These are phyloP conservation scores for Suillus decipiens DNA, from an alignment of 768 basidiomycete genomes.

Conservation along the genomic window DNA sequence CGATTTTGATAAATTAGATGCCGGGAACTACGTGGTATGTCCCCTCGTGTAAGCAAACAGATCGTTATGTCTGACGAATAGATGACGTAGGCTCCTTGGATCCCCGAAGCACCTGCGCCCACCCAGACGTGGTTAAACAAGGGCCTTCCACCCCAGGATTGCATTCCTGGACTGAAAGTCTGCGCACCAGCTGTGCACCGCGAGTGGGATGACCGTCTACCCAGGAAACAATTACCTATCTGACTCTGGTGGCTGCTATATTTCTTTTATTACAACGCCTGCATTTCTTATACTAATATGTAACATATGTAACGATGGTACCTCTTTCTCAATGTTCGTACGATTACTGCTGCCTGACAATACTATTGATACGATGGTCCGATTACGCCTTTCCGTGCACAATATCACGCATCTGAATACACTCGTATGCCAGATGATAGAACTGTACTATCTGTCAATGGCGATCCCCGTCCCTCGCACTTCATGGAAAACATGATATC, in stretches of 20 bases:
- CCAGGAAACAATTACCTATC: constrained; percentile 11
- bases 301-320: neutral
- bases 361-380: no score
- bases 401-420: no score
- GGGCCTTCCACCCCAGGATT: constrained; percentile 37
- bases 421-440: no score
- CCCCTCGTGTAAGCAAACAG: neutral
- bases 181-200: constrained; percentile 35
- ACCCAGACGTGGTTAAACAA: constrained; percentile 39
- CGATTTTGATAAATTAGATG: constrained; percentile 48
- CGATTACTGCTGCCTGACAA: no score
- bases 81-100: constrained; percentile 43
- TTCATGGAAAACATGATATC: no score
- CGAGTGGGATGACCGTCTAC: constrained; percentile 40
- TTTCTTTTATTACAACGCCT: neutral
- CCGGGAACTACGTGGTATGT: constrained; percentile 48
- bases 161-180: constrained; percentile 43
- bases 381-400: no score
- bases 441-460: no score
- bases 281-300: neutral
- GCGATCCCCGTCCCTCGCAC: no score
- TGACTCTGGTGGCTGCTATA: neutral
- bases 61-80: neutral
- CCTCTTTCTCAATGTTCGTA: no score
- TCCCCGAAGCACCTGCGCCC: constrained; percentile 33